Evolutionary conservation across 1,284 basidiomycete species (phyloP).

Genomic region (Xerocomus cyaneibrunnescens): DNA sequence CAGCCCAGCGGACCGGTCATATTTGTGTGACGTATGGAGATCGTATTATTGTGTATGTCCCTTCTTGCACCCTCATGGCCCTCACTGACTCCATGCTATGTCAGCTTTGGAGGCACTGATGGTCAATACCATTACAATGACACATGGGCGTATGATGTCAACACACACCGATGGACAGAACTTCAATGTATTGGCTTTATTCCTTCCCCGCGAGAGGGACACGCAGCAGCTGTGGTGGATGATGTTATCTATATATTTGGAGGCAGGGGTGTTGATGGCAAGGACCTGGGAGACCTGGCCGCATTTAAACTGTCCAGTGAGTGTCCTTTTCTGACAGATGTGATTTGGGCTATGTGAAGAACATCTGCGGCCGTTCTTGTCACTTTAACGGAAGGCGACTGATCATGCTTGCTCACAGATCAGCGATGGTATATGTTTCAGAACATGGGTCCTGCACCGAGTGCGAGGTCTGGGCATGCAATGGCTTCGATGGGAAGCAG

Average conservation of each 20-base stretch:
- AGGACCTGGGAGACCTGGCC: constrained; percentile 92
- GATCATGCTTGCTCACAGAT: constrained; percentile 41
- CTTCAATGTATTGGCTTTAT: constrained; percentile 97
- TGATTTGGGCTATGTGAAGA: background rate
- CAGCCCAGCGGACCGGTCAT: constrained; percentile 92
- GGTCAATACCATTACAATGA: constrained; percentile 99
- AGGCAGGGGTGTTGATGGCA: constrained; percentile 95
- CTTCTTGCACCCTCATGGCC: constrained; percentile 3
- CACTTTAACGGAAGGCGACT: background rate
- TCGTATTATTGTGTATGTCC: constrained; percentile 78
- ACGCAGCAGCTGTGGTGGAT: constrained; percentile 94
- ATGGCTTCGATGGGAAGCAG: constrained; percentile 90
- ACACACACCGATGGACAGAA: constrained; percentile 86
- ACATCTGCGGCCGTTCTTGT: background rate
- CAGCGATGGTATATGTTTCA: constrained; percentile 99
- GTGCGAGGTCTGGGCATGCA: constrained; percentile 90
- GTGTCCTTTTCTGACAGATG: constrained; percentile 32
- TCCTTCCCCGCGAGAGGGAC: constrained; percentile 94
- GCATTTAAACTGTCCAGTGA: constrained; percentile 96
- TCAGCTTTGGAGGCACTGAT: constrained; percentile 96
- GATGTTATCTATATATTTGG: constrained; percentile 99
- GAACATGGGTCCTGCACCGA: constrained; percentile 96
- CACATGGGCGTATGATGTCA: constrained; percentile 94
- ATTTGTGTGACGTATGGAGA: constrained; percentile 85
- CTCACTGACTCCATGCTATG: constrained; percentile 16